Conservation (phyloP, 1,284 basidiomycete species). For the Ustanciosporium gigantosporum region DNA sequence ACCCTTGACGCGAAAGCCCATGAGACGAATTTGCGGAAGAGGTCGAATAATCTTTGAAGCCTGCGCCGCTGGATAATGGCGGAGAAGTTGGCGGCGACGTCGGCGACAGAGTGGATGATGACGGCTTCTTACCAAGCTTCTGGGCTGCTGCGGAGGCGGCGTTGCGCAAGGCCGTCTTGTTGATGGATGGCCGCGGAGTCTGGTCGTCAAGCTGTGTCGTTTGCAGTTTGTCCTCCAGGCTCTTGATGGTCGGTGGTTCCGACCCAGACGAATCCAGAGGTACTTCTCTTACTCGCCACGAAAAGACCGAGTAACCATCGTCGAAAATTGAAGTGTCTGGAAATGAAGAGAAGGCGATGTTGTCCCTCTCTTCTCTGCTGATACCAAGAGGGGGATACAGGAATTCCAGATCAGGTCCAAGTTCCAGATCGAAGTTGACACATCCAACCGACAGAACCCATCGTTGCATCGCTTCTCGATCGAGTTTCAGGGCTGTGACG, state of each 20-base stretch:
- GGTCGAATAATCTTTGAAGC: constrained; percentile 21
- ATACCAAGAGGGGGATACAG: constrained; percentile 71
- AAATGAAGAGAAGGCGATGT: constrained; percentile 91
- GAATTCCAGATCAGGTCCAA: constrained; percentile 79
- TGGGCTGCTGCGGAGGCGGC: constrained; percentile 7
- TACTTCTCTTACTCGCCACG: constrained; percentile 57
- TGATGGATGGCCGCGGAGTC: constrained; percentile 38
- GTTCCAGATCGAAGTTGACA: constrained; percentile 59
- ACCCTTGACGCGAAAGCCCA: constrained; percentile 15
- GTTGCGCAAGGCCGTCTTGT: constrained; percentile 23
- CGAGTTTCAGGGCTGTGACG: constrained; percentile 9
- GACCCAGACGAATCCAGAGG: constrained; percentile 43
- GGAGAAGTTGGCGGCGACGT: constrained; percentile 17
- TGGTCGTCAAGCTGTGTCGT: constrained; percentile 6
- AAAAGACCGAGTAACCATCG: constrained; percentile 52
- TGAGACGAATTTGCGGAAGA: constrained; percentile 11
- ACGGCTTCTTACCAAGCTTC: constrained; percentile 5
- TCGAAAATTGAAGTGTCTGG: constrained; percentile 73
- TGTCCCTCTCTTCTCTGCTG: constrained; percentile 72
- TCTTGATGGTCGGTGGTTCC: constrained; percentile 39
- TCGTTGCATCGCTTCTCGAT: constrained; percentile 54
- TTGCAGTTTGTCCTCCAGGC: constrained; percentile 17
- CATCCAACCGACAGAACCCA: constrained; percentile 58
- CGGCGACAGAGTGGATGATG: constrained; percentile 4
- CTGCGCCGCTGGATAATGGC: constrained; percentile 3